Evolutionary conservation across 768 basidiomycete species (phyloP).

Genomic region (Tricholoma bakamatsutake): DNA sequence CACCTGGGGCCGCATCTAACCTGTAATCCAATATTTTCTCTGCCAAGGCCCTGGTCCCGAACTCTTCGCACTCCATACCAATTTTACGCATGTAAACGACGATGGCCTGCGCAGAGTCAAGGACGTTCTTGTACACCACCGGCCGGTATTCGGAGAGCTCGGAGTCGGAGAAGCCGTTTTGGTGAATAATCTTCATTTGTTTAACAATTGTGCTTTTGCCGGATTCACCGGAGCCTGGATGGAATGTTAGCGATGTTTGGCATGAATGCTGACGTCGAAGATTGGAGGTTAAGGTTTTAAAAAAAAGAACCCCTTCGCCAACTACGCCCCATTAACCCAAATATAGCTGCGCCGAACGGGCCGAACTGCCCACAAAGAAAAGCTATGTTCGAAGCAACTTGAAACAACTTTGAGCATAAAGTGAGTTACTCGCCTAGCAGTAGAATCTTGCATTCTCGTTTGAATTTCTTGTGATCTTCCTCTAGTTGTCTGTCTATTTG

Average conservation of each 20-base stretch:
- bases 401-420: background rate
- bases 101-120: slow-evolving; percentile 79
- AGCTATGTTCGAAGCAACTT: background rate
- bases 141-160: slow-evolving; percentile 69
- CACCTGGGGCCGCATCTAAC: slow-evolving; percentile 32
- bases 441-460: slow-evolving; percentile 92
- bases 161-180: slow-evolving; percentile 68
- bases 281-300: too few relatives aligned
- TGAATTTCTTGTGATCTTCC: slow-evolving; percentile 77
- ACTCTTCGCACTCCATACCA: slow-evolving; percentile 59
- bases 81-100: slow-evolving; percentile 76
- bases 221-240: slow-evolving; percentile 93
- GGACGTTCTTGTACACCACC: slow-evolving; percentile 69
- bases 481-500: slow-evolving; percentile 80
- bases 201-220: slow-evolving; percentile 95
- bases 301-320: too few relatives aligned
- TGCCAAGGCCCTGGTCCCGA: slow-evolving; percentile 52
- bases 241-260: background rate
- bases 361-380: background rate
- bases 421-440: slow-evolving; percentile 60
- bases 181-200: slow-evolving; percentile 93
- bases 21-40: slow-evolving; percentile 61
- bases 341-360: background rate
- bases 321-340: too few relatives aligned
- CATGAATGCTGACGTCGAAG: background rate